phyloP scores from a whole-genome alignment of 371 early-diverging fungal species.

The Mortierella sp. region DNA sequence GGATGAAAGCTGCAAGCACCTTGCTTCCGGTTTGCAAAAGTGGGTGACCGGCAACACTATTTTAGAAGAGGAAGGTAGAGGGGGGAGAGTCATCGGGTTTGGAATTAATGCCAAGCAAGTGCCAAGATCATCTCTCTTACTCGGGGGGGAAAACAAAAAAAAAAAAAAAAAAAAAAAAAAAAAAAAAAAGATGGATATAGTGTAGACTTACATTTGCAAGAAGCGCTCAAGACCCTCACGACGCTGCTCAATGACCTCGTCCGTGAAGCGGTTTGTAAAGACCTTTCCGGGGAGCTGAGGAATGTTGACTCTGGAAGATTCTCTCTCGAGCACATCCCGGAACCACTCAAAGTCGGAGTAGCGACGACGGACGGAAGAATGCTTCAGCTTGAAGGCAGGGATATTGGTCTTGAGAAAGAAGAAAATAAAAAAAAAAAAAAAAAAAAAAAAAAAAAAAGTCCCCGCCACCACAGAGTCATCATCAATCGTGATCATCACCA shows the following conservation, averaged over 20 bases:
- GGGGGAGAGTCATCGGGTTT: not conserved
- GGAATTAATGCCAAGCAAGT: not conserved
- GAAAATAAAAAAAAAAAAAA: not conserved
- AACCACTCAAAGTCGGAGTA: conserved; percentile 99
- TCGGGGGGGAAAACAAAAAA: not conserved
- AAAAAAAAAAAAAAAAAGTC: not conserved
- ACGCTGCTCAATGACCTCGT: conserved; percentile 94
- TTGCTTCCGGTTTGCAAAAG: conserved; percentile 97
- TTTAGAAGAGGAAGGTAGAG: conserved; percentile 2
- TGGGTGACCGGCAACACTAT: conserved; percentile 95
- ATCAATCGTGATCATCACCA: too few species aligned
- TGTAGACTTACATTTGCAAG: conserved; percentile 87
- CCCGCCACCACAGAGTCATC: not conserved
- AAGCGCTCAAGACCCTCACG: conserved; percentile 94
- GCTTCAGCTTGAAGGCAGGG: conserved; percentile 92
- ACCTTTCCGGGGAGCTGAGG: conserved; percentile 97
- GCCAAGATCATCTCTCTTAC: conserved; percentile 7
- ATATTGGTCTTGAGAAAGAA: conserved; percentile 87
- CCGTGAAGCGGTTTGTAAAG: conserved; percentile 93
- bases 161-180: not conserved
- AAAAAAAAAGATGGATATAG: conserved; percentile 3
- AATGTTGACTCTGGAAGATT: conserved; percentile 92
- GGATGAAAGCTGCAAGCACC: conserved; percentile 93
- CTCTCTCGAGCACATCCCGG: conserved; percentile 91
- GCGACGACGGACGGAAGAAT: conserved; percentile 88